Conservation (phyloP, 495 filamentous ascomycete genomes). For the Aspergillus funiculosus region DNA sequence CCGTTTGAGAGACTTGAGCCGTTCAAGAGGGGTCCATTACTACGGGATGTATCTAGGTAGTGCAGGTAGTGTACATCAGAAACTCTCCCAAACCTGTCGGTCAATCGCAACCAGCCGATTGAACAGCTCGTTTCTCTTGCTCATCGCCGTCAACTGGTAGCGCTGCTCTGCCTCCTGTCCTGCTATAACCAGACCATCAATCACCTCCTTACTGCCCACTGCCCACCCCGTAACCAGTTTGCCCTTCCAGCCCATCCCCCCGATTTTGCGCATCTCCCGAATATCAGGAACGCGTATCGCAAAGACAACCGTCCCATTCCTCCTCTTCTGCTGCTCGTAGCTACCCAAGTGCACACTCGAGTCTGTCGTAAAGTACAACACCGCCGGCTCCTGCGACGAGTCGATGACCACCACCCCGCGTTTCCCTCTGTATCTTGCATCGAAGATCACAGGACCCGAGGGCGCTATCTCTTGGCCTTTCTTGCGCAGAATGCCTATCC, state of each 20-base stretch:
- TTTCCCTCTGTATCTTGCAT: constrained; percentile 61
- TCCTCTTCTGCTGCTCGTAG: constrained; percentile 38
- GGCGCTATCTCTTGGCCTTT: constrained; percentile 33
- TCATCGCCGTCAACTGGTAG: constrained; percentile 65
- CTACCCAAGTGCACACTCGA: constrained; percentile 27
- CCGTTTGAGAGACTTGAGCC: too few species aligned
- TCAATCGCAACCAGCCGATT: constrained; percentile 79
- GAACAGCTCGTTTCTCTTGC: constrained; percentile 73
- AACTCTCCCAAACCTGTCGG: constrained; percentile 82
- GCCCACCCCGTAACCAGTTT: constrained; percentile 83
- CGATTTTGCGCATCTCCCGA: constrained; percentile 70
- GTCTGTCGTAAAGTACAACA: constrained; percentile 47
- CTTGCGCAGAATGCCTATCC: constrained; percentile 61
- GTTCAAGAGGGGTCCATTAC: too few species aligned
- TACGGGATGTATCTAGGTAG: too few species aligned
- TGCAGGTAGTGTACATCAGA: too few species aligned
- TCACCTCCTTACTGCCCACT: constrained; percentile 61
- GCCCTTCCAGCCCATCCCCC: constrained; percentile 83
- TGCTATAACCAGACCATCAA: constrained; percentile 68
- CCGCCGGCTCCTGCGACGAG: constrained; percentile 43
- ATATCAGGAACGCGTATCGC: constrained; percentile 55
- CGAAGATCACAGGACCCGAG: constrained; percentile 70
- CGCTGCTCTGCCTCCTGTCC: constrained; percentile 46
- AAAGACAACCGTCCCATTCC: constrained; percentile 36
- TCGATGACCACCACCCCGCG: constrained; percentile 68